phyloP scores from a whole-genome alignment of 2,329 filamentous ascomycete species.

The Leptosphaerulina australis region DNA sequence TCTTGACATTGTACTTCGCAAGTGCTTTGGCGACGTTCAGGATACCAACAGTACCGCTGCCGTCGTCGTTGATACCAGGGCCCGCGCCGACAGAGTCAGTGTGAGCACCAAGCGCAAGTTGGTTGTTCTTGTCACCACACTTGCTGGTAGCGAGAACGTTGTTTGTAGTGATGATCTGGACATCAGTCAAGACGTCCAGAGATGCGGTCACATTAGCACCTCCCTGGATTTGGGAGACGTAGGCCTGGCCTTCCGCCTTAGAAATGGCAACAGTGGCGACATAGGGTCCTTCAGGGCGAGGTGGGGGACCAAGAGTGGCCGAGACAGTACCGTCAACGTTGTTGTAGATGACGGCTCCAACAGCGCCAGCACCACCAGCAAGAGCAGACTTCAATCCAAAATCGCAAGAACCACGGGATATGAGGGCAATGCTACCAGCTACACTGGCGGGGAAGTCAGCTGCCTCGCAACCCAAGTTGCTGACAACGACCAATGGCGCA shows the following conservation, averaged over 20 bases:
- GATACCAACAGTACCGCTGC: constrained; percentile 45
- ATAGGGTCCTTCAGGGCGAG: constrained; percentile 59
- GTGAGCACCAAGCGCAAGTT: constrained; percentile 47
- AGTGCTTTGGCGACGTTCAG: constrained; percentile 48
- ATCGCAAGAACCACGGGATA: constrained; percentile 71
- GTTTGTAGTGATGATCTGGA: constrained; percentile 56
- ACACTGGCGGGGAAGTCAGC: constrained; percentile 67
- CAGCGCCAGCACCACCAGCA: constrained; percentile 72
- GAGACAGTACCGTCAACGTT: constrained; percentile 62
- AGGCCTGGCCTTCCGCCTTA: constrained; percentile 62
- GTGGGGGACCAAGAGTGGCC: constrained; percentile 71
- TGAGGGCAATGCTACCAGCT: constrained; percentile 70
- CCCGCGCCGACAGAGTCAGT: constrained; percentile 46
- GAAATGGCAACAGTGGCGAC: constrained; percentile 72
- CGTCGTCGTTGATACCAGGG: constrained; percentile 52
- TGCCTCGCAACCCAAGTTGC: constrained; percentile 41
- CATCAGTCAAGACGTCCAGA: constrained; percentile 53
- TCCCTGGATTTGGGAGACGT: constrained; percentile 60
- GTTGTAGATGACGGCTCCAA: constrained; percentile 77
- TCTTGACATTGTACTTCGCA: constrained; percentile 50
- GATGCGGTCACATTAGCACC: constrained; percentile 47
- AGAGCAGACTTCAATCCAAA: constrained; percentile 74
- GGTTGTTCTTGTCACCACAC: constrained; percentile 44
- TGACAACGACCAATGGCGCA: constrained; percentile 34
- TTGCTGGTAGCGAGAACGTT: constrained; percentile 50